Percentiles rank a stretch among this genome's conserved stretches.
phyloP scores from a whole-genome alignment of 345 rosid genomes.

The Pugionium cornutum region DNA sequence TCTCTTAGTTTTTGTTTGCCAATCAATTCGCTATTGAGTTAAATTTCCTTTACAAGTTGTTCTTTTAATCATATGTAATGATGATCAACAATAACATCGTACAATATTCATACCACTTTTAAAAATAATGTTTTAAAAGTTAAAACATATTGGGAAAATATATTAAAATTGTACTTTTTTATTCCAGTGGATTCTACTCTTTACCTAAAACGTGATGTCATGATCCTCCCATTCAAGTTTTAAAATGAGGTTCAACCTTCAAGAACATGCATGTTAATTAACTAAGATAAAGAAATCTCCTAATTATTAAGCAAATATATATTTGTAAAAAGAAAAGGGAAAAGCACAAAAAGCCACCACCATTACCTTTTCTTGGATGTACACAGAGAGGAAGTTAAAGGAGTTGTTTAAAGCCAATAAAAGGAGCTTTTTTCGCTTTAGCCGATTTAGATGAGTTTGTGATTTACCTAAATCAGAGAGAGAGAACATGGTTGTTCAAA shows the following conservation, averaged over 20 bases:
- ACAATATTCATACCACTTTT: too few species aligned
- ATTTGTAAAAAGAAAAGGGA: slow-evolving; percentile 5
- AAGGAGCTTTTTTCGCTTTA: too few species aligned
- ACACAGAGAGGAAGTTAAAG: slow-evolving; percentile 23
- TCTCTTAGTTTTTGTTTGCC: background rate
- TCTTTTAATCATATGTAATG: background rate
- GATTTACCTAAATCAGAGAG: too few species aligned
- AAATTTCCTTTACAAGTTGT: slow-evolving; percentile 11
- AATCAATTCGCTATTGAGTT: slow-evolving; percentile 5
- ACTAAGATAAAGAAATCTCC: background rate
- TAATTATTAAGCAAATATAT: background rate
- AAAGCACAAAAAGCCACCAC: slow-evolving; percentile 37
- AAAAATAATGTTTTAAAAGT: too few species aligned
- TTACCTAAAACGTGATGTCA: background rate
- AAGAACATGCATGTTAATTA: too few species aligned
- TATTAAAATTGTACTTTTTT: background rate
- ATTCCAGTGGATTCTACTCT: background rate
- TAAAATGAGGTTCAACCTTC: too few species aligned
- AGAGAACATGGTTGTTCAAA: too few species aligned
- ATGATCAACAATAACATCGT: background rate
- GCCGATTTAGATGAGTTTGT: too few species aligned
- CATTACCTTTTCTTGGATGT: slow-evolving; percentile 23
- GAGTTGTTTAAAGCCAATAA: background rate
- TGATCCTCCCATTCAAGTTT: background rate
- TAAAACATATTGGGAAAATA: too few species aligned